Conservation (phyloP, 148 eudicot genomes). For the Spergularia marina region DNA sequence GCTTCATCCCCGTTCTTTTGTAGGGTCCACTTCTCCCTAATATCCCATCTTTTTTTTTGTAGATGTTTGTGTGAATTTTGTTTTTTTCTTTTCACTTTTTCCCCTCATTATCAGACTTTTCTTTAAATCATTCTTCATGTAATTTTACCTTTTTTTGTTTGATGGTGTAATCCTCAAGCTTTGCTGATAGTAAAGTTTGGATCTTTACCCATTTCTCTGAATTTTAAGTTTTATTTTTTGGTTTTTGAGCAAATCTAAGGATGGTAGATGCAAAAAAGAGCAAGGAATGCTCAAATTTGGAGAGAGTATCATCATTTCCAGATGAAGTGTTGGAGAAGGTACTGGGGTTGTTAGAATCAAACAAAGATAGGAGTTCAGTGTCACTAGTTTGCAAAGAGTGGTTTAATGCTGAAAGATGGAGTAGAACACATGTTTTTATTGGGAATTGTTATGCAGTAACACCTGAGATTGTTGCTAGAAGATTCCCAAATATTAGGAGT, state of each 20-base stretch:
- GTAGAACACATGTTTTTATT: slow-evolving; percentile 61
- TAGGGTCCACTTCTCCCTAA: slow-evolving; percentile 15
- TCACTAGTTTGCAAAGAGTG: slow-evolving; percentile 84
- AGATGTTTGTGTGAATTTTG: background rate
- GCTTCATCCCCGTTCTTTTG: slow-evolving; percentile 20
- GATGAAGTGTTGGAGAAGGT: slow-evolving; percentile 73
- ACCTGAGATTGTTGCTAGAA: slow-evolving; percentile 62
- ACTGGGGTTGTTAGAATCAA: slow-evolving; percentile 46
- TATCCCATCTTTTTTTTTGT: slow-evolving; percentile 1
- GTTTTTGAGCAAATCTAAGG: slow-evolving; percentile 4
- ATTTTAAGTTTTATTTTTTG: background rate
- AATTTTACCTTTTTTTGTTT: slow-evolving; percentile 1
- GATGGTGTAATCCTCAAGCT: background rate
- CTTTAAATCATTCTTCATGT: background rate
- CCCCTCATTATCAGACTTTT: background rate
- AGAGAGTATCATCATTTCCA: slow-evolving; percentile 43
- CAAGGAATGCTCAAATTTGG: slow-evolving; percentile 21
- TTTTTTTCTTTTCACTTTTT: background rate
- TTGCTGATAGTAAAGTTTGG: slow-evolving; percentile 3
- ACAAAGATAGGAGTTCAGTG: slow-evolving; percentile 59
- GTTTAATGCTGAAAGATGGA: slow-evolving; percentile 79
- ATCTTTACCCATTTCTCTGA: background rate
- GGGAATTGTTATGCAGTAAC: slow-evolving; percentile 82
- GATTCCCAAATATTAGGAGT: slow-evolving; percentile 68
- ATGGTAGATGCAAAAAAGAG: slow-evolving; percentile 27